These are phyloP conservation scores for Aspergillus proliferans DNA, from an alignment of 2,329 filamentous ascomycete species.

Conservation along the genomic window DNA sequence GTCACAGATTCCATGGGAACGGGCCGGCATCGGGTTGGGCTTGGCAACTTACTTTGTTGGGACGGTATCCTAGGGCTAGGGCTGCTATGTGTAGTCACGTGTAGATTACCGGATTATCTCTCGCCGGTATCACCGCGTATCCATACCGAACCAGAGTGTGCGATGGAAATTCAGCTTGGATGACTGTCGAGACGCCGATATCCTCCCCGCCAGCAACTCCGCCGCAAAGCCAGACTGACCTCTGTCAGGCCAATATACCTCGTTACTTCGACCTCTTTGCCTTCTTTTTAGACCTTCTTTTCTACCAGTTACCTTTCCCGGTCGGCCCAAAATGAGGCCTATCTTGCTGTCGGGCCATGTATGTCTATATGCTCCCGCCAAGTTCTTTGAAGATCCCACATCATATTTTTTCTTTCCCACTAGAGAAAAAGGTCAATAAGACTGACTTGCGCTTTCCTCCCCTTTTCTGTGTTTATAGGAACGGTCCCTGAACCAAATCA, in stretches of 20 bases:
- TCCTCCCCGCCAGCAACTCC: slow-evolving; percentile 17
- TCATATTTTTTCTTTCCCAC: slow-evolving; percentile 6
- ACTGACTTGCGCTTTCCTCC: slow-evolving; percentile 14
- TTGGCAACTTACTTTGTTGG: neutral
- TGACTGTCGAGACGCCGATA: slow-evolving; percentile 24
- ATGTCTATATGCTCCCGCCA: slow-evolving; percentile 25
- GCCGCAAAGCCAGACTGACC: slow-evolving; percentile 10
- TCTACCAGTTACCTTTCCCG: slow-evolving; percentile 15
- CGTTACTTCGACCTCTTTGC: slow-evolving; percentile 7
- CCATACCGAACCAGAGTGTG: slow-evolving; percentile 26
- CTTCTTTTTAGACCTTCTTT: slow-evolving; percentile 10
- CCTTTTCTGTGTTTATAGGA: slow-evolving; percentile 47
- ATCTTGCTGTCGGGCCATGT: slow-evolving; percentile 92
- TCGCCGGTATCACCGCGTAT: slow-evolving; percentile 12
- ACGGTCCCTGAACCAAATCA: slow-evolving; percentile 91
- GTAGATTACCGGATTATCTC: slow-evolving; percentile 22
- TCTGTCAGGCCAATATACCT: slow-evolving; percentile 1
- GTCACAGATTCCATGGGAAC: neutral
- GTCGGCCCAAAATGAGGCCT: slow-evolving; percentile 72
- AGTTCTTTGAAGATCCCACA: slow-evolving; percentile 10
- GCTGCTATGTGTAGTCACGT: slow-evolving; percentile 19
- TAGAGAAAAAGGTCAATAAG: slow-evolving; percentile 6
- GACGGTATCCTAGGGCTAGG: slow-evolving; percentile 15
- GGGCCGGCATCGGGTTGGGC: neutral
- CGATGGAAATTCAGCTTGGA: slow-evolving; percentile 36